phyloP scores from a whole-genome alignment of 352 stramenopile genomes.

The Halophytophthora batemanensis region DNA sequence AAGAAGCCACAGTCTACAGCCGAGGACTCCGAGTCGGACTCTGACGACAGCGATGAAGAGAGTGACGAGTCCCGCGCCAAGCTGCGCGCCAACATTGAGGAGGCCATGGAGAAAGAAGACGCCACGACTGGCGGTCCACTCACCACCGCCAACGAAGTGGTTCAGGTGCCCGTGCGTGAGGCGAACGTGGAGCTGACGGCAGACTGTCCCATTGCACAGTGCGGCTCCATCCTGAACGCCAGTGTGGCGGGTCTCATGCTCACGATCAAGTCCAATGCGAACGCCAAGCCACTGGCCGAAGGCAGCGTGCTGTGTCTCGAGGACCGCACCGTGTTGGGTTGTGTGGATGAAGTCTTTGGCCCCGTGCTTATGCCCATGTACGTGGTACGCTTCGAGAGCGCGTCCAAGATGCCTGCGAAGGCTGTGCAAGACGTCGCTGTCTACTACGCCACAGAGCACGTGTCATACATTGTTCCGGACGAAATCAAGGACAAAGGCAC shows the following conservation, averaged over 20 bases:
- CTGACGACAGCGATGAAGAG: conserved; percentile 27
- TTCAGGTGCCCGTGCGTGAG: conserved; percentile 48
- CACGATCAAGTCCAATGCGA: conserved; percentile 71
- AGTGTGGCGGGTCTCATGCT: conserved; percentile 63
- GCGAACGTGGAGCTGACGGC: conserved; percentile 66
- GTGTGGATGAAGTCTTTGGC: conserved; percentile 83
- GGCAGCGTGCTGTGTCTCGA: conserved; percentile 79
- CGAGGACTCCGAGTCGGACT: conserved; percentile 15
- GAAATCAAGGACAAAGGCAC: conserved; percentile 80
- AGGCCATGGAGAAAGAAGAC: conserved; percentile 70
- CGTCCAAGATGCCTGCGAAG: conserved; percentile 59
- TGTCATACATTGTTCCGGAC: conserved; percentile 76
- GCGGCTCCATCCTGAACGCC: conserved; percentile 63
- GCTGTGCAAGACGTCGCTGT: conserved; percentile 41
- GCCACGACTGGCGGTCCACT: conserved; percentile 38
- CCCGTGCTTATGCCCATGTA: conserved; percentile 87
- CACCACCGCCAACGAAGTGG: conserved; percentile 70
- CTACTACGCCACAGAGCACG: conserved; percentile 76
- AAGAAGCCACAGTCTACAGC: conserved; percentile 3
- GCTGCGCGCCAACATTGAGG: conserved; percentile 72
- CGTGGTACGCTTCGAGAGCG: conserved; percentile 72
- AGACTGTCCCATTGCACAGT: conserved; percentile 68
- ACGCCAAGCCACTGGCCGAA: conserved; percentile 67
- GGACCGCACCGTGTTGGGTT: conserved; percentile 72
- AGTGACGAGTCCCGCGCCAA: conserved; percentile 35